Evolutionary conservation across 1,284 basidiomycete species (phyloP).

Genomic region (Rhodotorula sp.): DNA sequence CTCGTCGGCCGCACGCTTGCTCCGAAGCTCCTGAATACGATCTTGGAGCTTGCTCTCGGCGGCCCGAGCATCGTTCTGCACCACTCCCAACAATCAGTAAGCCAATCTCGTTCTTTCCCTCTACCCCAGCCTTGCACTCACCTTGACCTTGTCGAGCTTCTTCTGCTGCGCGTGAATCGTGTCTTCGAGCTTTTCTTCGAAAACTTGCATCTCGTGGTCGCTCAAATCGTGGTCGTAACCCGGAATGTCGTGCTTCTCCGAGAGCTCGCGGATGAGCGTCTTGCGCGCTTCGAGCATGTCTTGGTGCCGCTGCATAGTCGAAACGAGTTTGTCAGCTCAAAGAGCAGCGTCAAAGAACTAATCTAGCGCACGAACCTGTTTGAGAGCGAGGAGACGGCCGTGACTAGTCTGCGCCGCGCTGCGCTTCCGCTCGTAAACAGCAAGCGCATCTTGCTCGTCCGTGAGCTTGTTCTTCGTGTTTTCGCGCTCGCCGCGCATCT

Average conservation of each 20-base stretch:
- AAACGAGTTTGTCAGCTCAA: neutral
- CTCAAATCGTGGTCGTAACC: constrained; percentile 68
- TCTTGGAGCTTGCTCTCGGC: constrained; percentile 40
- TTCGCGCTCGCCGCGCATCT: constrained; percentile 57
- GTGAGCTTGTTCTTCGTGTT: constrained; percentile 57
- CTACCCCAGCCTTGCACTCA: neutral
- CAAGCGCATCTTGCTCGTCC: constrained; percentile 63
- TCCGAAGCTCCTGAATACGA: constrained; percentile 42
- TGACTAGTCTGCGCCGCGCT: constrained; percentile 60
- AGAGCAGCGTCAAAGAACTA: neutral
- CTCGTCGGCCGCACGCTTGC: constrained; percentile 42
- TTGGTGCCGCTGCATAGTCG: constrained; percentile 64
- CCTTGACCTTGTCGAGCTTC: constrained; percentile 41
- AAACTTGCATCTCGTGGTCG: constrained; percentile 66
- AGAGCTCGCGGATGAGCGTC: constrained; percentile 66
- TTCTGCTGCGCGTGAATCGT: constrained; percentile 37
- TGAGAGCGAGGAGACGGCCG: constrained; percentile 64
- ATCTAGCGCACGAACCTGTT: constrained; percentile 44
- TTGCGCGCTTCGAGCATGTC: constrained; percentile 72
- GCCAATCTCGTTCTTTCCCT: no score
- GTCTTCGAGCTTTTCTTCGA: constrained; percentile 63
- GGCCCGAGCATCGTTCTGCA: constrained; percentile 38
- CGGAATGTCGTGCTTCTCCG: constrained; percentile 65
- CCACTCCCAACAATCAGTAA: neutral
- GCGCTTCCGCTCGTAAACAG: constrained; percentile 58